Conservation (phyloP, 306 rosid genomes). For the Vachellia pachyceras region DNA sequence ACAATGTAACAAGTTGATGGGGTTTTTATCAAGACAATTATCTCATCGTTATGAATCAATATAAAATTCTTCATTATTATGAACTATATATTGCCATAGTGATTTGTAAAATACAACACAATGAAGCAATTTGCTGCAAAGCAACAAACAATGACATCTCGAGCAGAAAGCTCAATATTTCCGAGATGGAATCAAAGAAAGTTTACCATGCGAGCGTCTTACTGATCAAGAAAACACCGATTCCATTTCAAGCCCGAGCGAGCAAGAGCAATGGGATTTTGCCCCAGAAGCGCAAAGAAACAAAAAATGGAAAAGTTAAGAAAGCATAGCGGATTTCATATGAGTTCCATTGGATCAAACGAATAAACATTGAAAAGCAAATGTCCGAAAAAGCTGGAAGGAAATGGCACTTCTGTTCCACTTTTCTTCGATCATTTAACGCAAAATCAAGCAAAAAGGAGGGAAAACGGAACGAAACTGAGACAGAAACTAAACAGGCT, state of each 20-base stretch:
- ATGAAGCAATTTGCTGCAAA: not conserved
- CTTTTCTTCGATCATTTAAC: conserved; percentile 6
- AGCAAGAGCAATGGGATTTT: not conserved
- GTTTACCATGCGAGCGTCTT: not conserved
- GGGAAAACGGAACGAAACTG: conserved; percentile 26
- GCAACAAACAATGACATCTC: not conserved
- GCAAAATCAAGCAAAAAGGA: not conserved
- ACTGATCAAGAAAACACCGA: not conserved
- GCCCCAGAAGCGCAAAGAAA: not conserved
- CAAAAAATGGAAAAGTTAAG: not conserved
- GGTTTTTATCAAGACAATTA: not conserved
- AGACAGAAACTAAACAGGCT: conserved; percentile 7
- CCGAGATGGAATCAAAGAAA: not conserved
- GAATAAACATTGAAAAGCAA: not conserved
- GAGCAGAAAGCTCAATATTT: not conserved
- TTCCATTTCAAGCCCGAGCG: not conserved
- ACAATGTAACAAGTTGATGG: not conserved
- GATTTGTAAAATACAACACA: not conserved
- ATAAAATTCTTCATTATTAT: not conserved
- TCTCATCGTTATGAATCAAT: not conserved
- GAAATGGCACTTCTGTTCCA: not conserved
- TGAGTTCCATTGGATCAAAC: not conserved
- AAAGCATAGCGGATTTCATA: not conserved
- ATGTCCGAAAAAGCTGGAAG: not conserved
- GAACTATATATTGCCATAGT: not conserved